Conservation (phyloP, 176 grass and related monocot species). For the Avena eriantha region DNA sequence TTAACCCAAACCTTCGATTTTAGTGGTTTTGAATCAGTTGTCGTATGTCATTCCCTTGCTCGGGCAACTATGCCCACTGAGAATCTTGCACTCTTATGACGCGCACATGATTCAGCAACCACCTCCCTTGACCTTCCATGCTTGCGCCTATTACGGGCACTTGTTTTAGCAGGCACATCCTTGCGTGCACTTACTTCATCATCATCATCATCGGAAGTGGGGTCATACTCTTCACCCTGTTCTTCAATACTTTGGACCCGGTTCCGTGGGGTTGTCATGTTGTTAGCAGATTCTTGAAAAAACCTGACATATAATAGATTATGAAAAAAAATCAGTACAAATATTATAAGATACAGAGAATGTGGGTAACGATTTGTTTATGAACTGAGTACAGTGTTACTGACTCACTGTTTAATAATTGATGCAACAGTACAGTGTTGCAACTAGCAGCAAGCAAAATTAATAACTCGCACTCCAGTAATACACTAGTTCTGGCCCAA, state of each 20-base stretch:
- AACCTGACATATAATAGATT: neutral
- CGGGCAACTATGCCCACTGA: neutral
- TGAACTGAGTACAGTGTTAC: neutral
- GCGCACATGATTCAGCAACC: neutral
- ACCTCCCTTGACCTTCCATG: neutral
- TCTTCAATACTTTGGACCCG: neutral
- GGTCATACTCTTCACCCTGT: neutral
- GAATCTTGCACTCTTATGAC: neutral
- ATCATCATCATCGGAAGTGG: neutral
- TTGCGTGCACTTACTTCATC: neutral
- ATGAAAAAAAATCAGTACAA: neutral
- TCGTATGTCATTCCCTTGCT: neutral
- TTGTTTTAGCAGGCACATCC: neutral
- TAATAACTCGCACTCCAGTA: neutral
- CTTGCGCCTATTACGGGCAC: neutral
- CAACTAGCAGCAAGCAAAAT: neutral
- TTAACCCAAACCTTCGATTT: neutral
- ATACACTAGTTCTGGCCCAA: neutral
- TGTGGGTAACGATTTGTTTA: neutral
- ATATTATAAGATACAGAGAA: neutral
- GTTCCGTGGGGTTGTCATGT: neutral
- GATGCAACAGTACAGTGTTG: neutral
- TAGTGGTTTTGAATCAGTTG: neutral
- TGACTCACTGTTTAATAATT: neutral
- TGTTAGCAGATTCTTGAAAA: neutral